Evolutionary conservation across 768 basidiomycete genomes (phyloP).

Genomic region (Trametes coccinea): DNA sequence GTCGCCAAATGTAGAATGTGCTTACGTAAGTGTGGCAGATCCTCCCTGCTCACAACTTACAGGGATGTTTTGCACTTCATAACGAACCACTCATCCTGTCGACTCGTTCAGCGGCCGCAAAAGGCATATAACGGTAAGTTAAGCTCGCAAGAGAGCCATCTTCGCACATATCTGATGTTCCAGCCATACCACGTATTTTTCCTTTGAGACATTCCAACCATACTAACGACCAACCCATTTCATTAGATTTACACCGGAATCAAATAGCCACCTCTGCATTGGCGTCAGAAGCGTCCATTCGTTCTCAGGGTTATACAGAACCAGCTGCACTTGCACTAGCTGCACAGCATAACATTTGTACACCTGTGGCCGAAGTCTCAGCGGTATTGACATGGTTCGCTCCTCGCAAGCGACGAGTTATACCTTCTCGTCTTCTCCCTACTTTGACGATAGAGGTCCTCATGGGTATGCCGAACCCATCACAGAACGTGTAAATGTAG

Average conservation of each 20-base stretch:
- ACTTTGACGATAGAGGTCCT: conserved; percentile 73
- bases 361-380: too few relatives aligned
- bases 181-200: background rate
- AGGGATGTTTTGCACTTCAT: background rate
- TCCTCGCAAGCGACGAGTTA: conserved; percentile 43
- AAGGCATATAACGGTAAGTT: too few relatives aligned
- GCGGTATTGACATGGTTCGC: conserved; percentile 35
- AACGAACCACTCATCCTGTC: background rate
- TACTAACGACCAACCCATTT: background rate
- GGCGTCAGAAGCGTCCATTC: background rate
- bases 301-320: background rate
- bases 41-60: background rate
- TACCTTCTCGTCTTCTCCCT: conserved; percentile 65
- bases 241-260: background rate
- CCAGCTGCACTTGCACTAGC: too few relatives aligned
- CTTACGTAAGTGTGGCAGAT: conserved; percentile 26
- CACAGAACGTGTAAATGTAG: conserved; percentile 75
- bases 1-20: background rate
- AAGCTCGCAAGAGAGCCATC: background rate
- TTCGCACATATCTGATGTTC: background rate
- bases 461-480: conserved; percentile 77
- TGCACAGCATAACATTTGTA: too few relatives aligned
- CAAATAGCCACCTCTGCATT: too few relatives aligned
- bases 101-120: background rate
- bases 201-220: background rate